Base-by-base conservation (phyloP, 2,329 filamentous ascomycete species). In the Neofusicoccum sp. region DNA sequence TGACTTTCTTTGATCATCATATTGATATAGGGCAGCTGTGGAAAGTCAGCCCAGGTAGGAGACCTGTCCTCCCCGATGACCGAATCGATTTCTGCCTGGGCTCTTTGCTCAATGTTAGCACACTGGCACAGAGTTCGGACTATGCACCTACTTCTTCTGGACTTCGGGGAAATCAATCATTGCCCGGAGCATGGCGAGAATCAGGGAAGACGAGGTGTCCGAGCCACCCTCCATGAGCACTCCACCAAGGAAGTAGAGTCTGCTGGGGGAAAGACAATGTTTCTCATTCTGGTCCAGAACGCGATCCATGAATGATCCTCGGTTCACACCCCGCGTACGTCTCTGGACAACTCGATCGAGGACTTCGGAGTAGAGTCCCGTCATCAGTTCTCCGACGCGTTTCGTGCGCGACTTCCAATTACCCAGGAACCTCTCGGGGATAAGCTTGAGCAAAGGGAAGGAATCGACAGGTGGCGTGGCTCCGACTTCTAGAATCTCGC, bases 381-480 rank as follows among this genome's bases (percentile, higher is more conserved):
- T 24, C 49, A 54, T 54, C 33, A 28, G 49, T 34, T 54, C 30
- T 5, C 49, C 20, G 4, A 54, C 49, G 20, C 20, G 20, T 6
- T 40, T 2, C 6, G 49, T 14, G 7, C 49, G 49, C 8, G 3
- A 14, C 20, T 41, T 54, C 6, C 30, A 54, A 2, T 30, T 30
- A 9, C 49, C 49, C 11, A 54, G 16, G 2, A 54, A 24, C 24
- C 30, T 7, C 34, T 54, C 20, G 2, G 49, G 49, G 4, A 54
- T 8, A 4, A 11, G 9, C n/a, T 54, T 54, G 1, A 54, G 49
- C 49, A 16, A 68, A 0, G 79, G 76, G 43, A 78, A 78, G 16
- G 76, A 69, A 45, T 82, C 80, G 1, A 82, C 75, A 0, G 80
- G 80, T 0, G 80, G 79, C 1, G 78, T 81, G n/a, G 73, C 75